Evolutionary conservation across 1,139 yeast genomes (phyloP), one percentile per base, ranked within the genome.

Genomic region (Hyphopichia wangnamkhiaoensis): DNA sequence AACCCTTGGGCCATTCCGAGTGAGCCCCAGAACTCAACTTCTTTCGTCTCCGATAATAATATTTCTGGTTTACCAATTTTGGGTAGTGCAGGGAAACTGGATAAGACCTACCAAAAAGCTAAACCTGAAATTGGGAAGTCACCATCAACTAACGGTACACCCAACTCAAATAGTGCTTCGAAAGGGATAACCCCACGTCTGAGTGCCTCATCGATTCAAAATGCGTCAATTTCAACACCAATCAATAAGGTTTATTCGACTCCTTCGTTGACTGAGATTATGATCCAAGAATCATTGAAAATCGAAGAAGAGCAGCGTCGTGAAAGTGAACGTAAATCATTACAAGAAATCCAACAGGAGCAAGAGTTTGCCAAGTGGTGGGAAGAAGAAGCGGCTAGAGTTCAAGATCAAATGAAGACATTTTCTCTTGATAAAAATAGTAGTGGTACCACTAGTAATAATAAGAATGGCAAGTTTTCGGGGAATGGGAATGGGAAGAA

Each of bases 301-400:
- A 55, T 68, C 5, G 74, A 72, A 41, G 63, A 62, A 37, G 54
- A 58, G 1, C 59, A 61, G 31, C 47, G 55, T n/a, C 63, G 56
- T 41, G 66, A 57, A 25, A 35, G 34, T 1, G 64, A 63, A 37
- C 48, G 59, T 27, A 73, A 65, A 44, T 74, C 84, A 2, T 62
- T 87, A 29, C 79, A 74, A 31, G 95, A 87, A 45, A 76, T 86
- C 37, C 89, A 82, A 58, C 81, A 82, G 49, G 95, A 87, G 50
- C 88, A 85, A 53, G 89, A 82, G 53, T 87, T 87, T 63, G 86
- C 81, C 15, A 71, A 64, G 45, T 87, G 95, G 95, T 87, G 94
- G 91, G 84, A 76, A 35, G 80, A 78, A 47, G 95, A 87, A 53
- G 71, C 85, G 29, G 67, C 67, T 16, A 64, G 76, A 35, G 84